Conservation (phyloP, 768 basidiomycete genomes). For the Lanmaoa rubissima region DNA sequence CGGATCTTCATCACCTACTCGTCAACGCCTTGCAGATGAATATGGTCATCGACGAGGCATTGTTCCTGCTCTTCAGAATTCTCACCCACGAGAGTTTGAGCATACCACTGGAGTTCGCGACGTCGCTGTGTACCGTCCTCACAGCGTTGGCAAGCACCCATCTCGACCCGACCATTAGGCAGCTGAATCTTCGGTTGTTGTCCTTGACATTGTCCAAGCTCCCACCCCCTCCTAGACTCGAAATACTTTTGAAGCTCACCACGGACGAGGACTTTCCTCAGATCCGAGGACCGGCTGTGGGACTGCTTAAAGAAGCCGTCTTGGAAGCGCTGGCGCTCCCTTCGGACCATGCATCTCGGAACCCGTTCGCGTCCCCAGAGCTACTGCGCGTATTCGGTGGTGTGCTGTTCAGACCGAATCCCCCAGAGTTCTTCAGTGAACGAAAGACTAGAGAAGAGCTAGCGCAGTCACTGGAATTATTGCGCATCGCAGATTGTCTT, state of each 20-base stretch:
- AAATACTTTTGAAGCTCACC: slow-evolving; percentile 55
- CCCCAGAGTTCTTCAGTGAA: slow-evolving; percentile 47
- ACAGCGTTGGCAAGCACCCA: slow-evolving; percentile 60
- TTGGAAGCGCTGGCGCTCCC: slow-evolving; percentile 47
- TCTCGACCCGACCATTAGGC: slow-evolving; percentile 54
- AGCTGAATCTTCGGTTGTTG: slow-evolving; percentile 60
- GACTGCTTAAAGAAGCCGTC: slow-evolving; percentile 65
- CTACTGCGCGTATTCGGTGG: slow-evolving; percentile 60
- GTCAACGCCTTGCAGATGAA: slow-evolving; percentile 54
- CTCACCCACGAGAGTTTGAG: slow-evolving; percentile 13
- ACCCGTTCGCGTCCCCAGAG: slow-evolving; percentile 52
- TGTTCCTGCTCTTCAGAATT: slow-evolving; percentile 51
- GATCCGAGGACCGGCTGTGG: slow-evolving; percentile 67
- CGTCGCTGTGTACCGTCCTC: slow-evolving; percentile 49
- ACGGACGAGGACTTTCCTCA: slow-evolving; percentile 52
- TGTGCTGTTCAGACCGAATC: slow-evolving; percentile 55
- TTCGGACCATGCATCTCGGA: slow-evolving; percentile 19
- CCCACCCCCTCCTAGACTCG: slow-evolving; percentile 48
- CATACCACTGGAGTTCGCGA: slow-evolving; percentile 44
- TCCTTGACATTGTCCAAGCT: slow-evolving; percentile 50
- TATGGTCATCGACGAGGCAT: slow-evolving; percentile 53
- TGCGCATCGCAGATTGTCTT: slow-evolving; percentile 62
- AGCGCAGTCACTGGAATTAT: slow-evolving; percentile 54
- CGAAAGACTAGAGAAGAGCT: slow-evolving; percentile 43
- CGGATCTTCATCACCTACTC: slow-evolving; percentile 40